These are phyloP conservation scores for Starmerella bombi DNA, from an alignment of 805 yeast genomes.

Conservation along the genomic window DNA sequence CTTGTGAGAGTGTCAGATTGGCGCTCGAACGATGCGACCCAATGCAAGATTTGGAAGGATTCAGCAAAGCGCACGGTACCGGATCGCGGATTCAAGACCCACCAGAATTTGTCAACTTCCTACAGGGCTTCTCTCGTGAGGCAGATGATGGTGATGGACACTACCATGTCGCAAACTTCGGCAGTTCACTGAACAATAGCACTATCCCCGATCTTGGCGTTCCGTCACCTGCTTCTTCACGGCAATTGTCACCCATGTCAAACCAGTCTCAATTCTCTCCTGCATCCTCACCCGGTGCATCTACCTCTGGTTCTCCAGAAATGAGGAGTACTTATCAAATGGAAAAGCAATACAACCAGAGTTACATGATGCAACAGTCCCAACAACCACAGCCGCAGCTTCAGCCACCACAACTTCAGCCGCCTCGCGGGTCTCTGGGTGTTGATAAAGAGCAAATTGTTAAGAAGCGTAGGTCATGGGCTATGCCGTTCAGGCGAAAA, in stretches of 20 bases:
- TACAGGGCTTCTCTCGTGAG: slow-evolving; percentile 32
- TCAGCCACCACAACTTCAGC: not conserved
- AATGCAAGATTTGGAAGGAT: slow-evolving; percentile 41
- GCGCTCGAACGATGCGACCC: slow-evolving; percentile 58
- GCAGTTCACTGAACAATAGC: slow-evolving; percentile 13
- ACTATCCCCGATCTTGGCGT: slow-evolving; percentile 6
- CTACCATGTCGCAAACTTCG: slow-evolving; percentile 29
- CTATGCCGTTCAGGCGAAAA: slow-evolving; percentile 33
- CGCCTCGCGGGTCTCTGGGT: not conserved
- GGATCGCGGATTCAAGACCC: slow-evolving; percentile 49
- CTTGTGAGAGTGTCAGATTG: slow-evolving; percentile 57
- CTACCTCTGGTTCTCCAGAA: not conserved
- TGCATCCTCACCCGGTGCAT: slow-evolving; percentile 6
- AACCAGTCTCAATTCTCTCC: slow-evolving; percentile 4
- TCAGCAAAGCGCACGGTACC: slow-evolving; percentile 44
- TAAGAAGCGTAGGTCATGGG: slow-evolving; percentile 30
- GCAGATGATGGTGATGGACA: slow-evolving; percentile 17
- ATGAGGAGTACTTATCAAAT: not conserved
- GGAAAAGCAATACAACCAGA: not conserved
- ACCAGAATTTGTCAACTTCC: slow-evolving; percentile 51
- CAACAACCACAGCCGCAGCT: too few species aligned
- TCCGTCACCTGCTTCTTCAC: slow-evolving; percentile 2
- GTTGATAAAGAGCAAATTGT: not conserved
- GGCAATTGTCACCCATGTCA: slow-evolving; percentile 3
- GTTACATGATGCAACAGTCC: not conserved